Conservation (phyloP, 2,329 filamentous ascomycete species). For the Xylariaceae sp. region DNA sequence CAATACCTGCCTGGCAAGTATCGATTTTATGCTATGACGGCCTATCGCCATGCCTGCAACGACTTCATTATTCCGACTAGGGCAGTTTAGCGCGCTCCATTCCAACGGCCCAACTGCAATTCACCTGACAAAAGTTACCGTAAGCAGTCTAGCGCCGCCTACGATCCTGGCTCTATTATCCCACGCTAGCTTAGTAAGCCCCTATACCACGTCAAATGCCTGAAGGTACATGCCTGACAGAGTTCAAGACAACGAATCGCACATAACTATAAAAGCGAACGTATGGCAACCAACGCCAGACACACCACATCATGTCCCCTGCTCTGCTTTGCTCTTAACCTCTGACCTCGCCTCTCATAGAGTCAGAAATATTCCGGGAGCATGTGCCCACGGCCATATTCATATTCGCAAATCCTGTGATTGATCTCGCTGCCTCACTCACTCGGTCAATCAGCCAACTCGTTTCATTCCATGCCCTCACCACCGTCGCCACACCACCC, state of each 20-base stretch:
- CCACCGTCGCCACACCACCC: slow-evolving; percentile 1
- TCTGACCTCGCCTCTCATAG: neutral
- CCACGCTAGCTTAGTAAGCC: neutral
- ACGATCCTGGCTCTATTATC: neutral
- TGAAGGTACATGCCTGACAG: neutral
- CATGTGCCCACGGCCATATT: neutral
- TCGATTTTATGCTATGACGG: neutral
- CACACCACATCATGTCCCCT: neutral
- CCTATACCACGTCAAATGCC: neutral
- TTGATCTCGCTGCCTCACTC: neutral
- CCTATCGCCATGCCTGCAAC: neutral
- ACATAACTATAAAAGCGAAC: neutral
- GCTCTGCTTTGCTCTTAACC: neutral
- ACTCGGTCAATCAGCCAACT: neutral
- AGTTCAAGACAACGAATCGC: neutral
- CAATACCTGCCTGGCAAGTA: too few species aligned
- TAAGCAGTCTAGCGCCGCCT: neutral
- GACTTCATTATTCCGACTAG: neutral
- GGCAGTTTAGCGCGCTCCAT: neutral
- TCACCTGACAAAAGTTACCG: neutral
- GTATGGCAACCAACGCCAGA: neutral
- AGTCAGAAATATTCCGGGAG: neutral
- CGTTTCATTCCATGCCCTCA: slow-evolving; percentile 1
- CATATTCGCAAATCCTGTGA: neutral
- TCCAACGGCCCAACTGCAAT: neutral